phyloP scores from a whole-genome alignment of 148 eudicot genomes.

The Fagopyrum homotropicum region DNA sequence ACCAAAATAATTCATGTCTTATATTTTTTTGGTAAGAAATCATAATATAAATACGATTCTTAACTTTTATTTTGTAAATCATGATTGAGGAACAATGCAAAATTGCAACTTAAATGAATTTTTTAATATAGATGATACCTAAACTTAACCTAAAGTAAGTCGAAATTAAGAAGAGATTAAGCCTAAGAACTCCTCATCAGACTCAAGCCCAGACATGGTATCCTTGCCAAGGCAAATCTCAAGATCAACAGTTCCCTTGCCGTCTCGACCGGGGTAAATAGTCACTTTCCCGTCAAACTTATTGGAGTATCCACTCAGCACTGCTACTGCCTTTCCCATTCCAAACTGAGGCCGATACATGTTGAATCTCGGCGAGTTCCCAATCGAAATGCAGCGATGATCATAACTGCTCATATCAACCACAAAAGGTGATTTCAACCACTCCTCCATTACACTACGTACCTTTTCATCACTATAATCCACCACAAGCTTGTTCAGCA shows the following conservation, averaged over 20 bases:
- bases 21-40: no score
- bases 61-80: no score
- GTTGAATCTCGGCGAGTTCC: conserved; percentile 25
- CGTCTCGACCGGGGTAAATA: conserved; percentile 7
- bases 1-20: no score
- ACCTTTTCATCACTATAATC: conserved; percentile 11
- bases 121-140: no score
- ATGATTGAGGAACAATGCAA: no score
- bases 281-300: conserved; percentile 15
- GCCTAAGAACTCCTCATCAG: conserved; percentile 6
- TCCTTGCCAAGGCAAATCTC: conserved; percentile 3
- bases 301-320: conserved; percentile 6
- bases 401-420: not conserved
- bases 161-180: not conserved
- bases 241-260: conserved; percentile 7
- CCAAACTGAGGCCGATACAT: conserved; percentile 28
- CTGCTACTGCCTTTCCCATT: conserved; percentile 20
- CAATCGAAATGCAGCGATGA: conserved; percentile 12
- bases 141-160: no score
- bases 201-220: conserved; percentile 7
- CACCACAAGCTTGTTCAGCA: conserved; percentile 18
- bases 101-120: no score
- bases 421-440: conserved; percentile 15
- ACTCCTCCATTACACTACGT: not conserved
- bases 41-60: no score